These are phyloP conservation scores for Hibiscus tridactylites DNA, from an alignment of 345 rosid species.

Conservation along the genomic window DNA sequence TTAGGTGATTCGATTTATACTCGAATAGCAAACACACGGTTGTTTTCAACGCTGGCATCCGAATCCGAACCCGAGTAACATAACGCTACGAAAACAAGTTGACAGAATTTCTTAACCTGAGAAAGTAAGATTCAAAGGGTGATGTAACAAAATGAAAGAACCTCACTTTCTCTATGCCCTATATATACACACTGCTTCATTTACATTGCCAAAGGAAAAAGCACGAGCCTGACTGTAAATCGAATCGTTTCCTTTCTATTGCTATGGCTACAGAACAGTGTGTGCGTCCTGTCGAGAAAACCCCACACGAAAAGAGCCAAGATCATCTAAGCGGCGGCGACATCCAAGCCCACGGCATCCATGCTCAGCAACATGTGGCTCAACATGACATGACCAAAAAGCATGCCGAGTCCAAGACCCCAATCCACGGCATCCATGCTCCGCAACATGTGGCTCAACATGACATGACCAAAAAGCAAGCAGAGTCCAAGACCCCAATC, in stretches of 20 bases:
- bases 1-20: background rate
- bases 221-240: background rate
- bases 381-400: too few species aligned
- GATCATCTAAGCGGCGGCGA: background rate
- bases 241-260: background rate
- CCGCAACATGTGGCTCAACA: background rate
- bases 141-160: background rate
- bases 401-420: too few species aligned
- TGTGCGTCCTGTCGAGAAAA: background rate
- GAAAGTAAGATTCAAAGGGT: background rate
- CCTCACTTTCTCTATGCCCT: background rate
- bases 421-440: background rate
- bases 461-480: too few species aligned
- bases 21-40: too few species aligned
- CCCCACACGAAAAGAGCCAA: background rate
- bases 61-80: too few species aligned
- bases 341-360: background rate
- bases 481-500: too few species aligned
- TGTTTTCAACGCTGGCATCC: background rate
- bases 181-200: background rate
- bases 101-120: background rate
- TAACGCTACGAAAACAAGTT: too few species aligned
- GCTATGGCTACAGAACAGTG: conserved; percentile 1
- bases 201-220: background rate
- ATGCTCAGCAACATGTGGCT: too few species aligned